Evolutionary conservation across 768 basidiomycete species (phyloP).

Genomic region (Rhizopogon vinicolor): DNA sequence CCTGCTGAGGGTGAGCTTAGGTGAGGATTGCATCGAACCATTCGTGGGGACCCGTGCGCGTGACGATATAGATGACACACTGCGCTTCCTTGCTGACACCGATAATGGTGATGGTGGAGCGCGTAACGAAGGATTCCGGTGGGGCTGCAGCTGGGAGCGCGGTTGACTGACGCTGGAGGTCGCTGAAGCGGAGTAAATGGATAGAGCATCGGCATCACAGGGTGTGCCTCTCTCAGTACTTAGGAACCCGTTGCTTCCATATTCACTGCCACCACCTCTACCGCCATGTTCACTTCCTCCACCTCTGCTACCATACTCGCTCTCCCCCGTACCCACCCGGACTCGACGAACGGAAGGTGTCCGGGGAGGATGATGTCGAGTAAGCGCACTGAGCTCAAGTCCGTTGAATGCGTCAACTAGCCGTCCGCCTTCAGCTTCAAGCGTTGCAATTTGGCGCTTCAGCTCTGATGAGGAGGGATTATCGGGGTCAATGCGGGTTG

Average conservation of each 20-base stretch:
- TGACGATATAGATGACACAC: constrained; percentile 57
- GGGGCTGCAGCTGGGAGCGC: constrained; percentile 38
- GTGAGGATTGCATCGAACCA: constrained; percentile 15
- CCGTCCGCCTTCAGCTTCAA: constrained; percentile 68
- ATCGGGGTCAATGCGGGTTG: constrained; percentile 49
- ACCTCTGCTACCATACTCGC: constrained; percentile 19
- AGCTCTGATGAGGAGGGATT: constrained; percentile 54
- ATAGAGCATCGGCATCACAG: constrained; percentile 44
- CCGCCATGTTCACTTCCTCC: constrained; percentile 6
- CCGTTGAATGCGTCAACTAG: constrained; percentile 80
- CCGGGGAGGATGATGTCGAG: constrained; percentile 29
- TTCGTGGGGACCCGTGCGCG: constrained; percentile 27
- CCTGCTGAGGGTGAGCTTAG: constrained; percentile 24
- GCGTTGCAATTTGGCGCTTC: constrained; percentile 61
- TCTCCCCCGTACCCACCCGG: constrained; percentile 16
- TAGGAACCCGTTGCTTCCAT: constrained; percentile 10
- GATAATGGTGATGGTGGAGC: constrained; percentile 23
- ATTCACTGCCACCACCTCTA: constrained; percentile 23
- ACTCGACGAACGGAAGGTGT: constrained; percentile 24
- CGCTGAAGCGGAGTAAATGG: constrained; percentile 50
- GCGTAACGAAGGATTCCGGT: constrained; percentile 24
- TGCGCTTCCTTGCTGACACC: constrained; percentile 49
- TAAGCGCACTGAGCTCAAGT: constrained; percentile 65
- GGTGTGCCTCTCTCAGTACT: constrained; percentile 27
- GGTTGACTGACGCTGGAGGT: constrained; percentile 45